phyloP scores from a whole-genome alignment of 2,329 filamentous ascomycete genomes.

The Diplocarpon rosae region DNA sequence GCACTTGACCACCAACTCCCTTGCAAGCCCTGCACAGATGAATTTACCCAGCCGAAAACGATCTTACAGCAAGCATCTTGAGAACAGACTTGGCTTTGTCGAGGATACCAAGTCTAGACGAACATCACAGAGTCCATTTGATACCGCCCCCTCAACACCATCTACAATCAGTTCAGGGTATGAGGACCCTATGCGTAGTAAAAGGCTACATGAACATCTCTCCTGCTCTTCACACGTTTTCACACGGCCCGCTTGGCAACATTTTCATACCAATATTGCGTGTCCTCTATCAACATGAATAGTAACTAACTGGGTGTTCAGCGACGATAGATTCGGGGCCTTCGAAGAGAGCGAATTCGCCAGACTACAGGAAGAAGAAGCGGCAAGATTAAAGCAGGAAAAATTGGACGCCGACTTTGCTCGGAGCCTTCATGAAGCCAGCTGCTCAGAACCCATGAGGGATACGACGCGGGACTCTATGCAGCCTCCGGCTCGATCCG shows the following conservation, averaged over 20 bases:
- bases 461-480: not conserved
- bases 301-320: constrained; percentile 8
- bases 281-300: not conserved
- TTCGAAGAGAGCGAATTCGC: constrained; percentile 12
- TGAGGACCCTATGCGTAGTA: constrained; percentile 15
- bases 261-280: not conserved
- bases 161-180: constrained; percentile 23
- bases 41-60: constrained; percentile 24
- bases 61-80: constrained; percentile 21
- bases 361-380: constrained; percentile 26
- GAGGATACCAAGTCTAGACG: constrained; percentile 23
- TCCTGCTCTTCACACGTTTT: constrained; percentile 18
- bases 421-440: constrained; percentile 17
- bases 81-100: constrained; percentile 12
- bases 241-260: not conserved
- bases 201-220: constrained; percentile 18
- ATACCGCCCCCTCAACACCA: constrained; percentile 16
- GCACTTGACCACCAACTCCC: constrained; percentile 10
- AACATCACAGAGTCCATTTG: constrained; percentile 23
- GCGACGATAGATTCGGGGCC: constrained; percentile 20
- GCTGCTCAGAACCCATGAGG: not conserved
- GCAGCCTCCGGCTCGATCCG: constrained; percentile 10
- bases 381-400: constrained; percentile 30
- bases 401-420: constrained; percentile 29
- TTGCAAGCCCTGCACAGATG: constrained; percentile 12